Evolutionary conservation across 345 rosid species (phyloP), one percentile per base, ranked within the genome.

Genomic region (Populus deltoides): DNA sequence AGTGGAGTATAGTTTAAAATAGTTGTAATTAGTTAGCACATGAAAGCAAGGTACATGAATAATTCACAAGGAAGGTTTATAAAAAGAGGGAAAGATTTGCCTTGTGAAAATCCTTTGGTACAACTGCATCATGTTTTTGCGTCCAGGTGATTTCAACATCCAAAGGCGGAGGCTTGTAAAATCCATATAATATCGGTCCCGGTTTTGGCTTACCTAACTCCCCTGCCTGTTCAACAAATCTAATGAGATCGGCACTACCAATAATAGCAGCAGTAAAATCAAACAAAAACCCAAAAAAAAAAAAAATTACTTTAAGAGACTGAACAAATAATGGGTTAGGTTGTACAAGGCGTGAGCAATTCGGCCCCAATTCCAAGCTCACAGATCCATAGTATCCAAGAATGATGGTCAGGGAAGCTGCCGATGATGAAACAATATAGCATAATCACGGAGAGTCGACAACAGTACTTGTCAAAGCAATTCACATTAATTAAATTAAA

Each of bases 331-430:
- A 61, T 3, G 87, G 63, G 62, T 84, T 90, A 53, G 87, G 55
- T 38, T 73, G 77, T 33, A 88, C 43, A 67, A 86, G 90, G 81
- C 77, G 76, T 0, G 91, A 90, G 82, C 82, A 77, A 81, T 86
- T 74, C 1, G 89, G 87, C 15, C 89, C 87, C 79, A 89, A 61
- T 72, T 82, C 75, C 67, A 89, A 66, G 43, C 61, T 86, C 74
- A 20, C 66, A 33, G 94, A 81, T 75, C 91, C 91, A 57, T 77
- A 90, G 53, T 82, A 71, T 51, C 91, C 91, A 49, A 89, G 74
- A 79, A 90, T 88, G 78, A 89, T 62, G 71, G 88, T 83, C 86
- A 85, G 78, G 31, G 92, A 87, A 38, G 83, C 91, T 89, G 91
- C 83, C 70, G 74, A 29, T 27, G 75, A 78, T 20, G 63, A 73